Evolutionary conservation across 2,329 filamentous ascomycete genomes (phyloP).

Genomic region (Colletotrichum sojae): DNA sequence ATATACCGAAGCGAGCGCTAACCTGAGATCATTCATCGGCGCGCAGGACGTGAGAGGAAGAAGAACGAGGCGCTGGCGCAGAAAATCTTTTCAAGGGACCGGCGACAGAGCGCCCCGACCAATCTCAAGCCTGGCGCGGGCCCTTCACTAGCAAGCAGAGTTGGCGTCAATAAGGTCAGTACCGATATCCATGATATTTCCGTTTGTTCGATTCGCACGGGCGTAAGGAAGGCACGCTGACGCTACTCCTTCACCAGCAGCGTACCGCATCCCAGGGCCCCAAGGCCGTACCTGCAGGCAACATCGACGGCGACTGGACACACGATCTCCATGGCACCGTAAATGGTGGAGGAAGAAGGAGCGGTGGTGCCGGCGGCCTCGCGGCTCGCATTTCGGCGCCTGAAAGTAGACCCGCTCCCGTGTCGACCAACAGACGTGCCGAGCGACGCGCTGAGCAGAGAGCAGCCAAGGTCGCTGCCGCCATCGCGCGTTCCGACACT

Average conservation of each 20-base stretch:
- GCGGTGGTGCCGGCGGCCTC: constrained; percentile 53
- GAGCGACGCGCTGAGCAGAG: constrained; percentile 50
- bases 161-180: constrained; percentile 79
- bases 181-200: not conserved
- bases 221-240: constrained; percentile 36
- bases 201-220: constrained; percentile 11
- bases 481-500: constrained; percentile 58
- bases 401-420: constrained; percentile 48
- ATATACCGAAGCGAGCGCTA: constrained; percentile 10
- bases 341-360: constrained; percentile 45
- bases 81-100: constrained; percentile 76
- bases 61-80: constrained; percentile 80
- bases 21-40: constrained; percentile 12
- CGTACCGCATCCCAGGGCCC: constrained; percentile 48
- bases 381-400: constrained; percentile 62
- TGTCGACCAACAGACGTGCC: constrained; percentile 39
- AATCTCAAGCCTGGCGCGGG: constrained; percentile 61
- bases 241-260: constrained; percentile 41
- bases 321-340: constrained; percentile 75
- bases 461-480: constrained; percentile 60
- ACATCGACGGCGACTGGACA: constrained; percentile 78
- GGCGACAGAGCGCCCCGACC: constrained; percentile 69
- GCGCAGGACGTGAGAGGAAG: constrained; percentile 75
- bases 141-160: constrained; percentile 77
- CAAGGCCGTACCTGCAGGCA: constrained; percentile 60